These are phyloP conservation scores for Saksenaea oblongispora DNA, from an alignment of 371 early-diverging fungal species.

Conservation along the genomic window DNA sequence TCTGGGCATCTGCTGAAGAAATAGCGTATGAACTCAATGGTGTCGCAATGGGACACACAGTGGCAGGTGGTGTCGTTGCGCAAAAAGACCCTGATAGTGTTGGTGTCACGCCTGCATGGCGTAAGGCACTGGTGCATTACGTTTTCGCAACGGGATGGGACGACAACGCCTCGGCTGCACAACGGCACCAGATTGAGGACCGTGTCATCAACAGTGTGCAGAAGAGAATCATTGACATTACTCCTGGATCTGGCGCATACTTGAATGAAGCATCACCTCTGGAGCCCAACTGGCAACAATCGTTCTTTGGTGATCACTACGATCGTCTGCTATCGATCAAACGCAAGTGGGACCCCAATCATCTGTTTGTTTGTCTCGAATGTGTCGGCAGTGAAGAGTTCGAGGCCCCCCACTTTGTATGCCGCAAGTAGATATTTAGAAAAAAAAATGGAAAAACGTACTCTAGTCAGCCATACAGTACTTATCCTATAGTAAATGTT, in stretches of 20 bases:
- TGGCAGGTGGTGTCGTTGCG: not conserved
- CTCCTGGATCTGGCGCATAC: too few relatives aligned
- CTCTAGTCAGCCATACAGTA: too few relatives aligned
- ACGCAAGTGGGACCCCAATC: conserved; percentile 38
- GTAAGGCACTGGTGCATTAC: conserved; percentile 1
- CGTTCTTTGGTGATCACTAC: conserved; percentile 50
- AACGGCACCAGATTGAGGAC: too few relatives aligned
- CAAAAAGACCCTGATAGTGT: conserved; percentile 1
- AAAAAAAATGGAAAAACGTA: too few relatives aligned
- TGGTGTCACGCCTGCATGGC: conserved; percentile 6
- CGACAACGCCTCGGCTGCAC: too few relatives aligned
- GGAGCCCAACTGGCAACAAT: conserved; percentile 31
- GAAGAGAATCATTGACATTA: too few relatives aligned
- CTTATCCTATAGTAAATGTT: too few relatives aligned
- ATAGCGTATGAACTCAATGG: not conserved
- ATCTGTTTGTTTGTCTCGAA: conserved; percentile 31
- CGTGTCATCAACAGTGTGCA: too few relatives aligned
- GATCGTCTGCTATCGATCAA: conserved; percentile 34
- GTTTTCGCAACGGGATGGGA: not conserved
- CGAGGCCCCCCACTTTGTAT: too few relatives aligned
- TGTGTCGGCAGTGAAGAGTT: conserved; percentile 13
- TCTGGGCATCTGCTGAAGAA: too few relatives aligned
- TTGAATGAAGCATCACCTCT: not conserved
- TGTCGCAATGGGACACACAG: not conserved
- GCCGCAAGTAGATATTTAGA: too few relatives aligned